Conservation (phyloP, 176 grass and related monocot species). For the Tuctoria greenei region DNA sequence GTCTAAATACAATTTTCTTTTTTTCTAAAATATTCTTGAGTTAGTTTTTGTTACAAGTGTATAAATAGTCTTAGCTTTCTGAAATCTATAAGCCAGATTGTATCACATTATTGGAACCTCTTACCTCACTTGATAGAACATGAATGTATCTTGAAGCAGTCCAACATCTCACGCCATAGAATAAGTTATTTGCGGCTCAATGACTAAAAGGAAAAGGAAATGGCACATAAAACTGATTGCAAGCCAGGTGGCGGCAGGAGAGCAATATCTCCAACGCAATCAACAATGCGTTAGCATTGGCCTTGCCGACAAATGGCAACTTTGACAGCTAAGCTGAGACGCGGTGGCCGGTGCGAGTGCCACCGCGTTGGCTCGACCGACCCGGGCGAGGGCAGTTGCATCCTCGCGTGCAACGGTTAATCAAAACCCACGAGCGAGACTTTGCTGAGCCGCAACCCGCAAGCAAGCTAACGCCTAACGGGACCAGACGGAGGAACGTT, state of each 20-base stretch:
- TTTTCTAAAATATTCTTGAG: no score
- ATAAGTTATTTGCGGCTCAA: not conserved
- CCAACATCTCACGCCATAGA: not conserved
- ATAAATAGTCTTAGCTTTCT: no score
- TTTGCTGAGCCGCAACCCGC: not conserved
- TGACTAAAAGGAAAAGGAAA: not conserved
- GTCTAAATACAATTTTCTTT: no score
- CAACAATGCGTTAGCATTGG: not conserved
- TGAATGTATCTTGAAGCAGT: not conserved
- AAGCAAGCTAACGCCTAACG: not conserved
- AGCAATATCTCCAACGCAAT: not conserved
- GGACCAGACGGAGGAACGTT: not conserved
- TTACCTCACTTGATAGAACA: no score
- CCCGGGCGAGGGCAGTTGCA: not conserved
- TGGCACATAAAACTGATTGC: not conserved
- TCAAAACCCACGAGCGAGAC: not conserved
- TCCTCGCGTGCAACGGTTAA: not conserved
- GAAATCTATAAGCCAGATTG: no score
- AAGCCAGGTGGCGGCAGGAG: no score
- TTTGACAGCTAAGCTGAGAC: not conserved
- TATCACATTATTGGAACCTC: no score
- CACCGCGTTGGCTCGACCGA: not conserved
- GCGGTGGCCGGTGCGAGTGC: conserved; percentile 1
- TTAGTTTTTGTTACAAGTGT: no score
- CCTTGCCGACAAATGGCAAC: not conserved